Percentiles rank a stretch among this genome's conserved stretches.
Evolutionary conservation across 257 asterid genomes (phyloP).

Genomic region (Fraxinus quadrangulata): DNA sequence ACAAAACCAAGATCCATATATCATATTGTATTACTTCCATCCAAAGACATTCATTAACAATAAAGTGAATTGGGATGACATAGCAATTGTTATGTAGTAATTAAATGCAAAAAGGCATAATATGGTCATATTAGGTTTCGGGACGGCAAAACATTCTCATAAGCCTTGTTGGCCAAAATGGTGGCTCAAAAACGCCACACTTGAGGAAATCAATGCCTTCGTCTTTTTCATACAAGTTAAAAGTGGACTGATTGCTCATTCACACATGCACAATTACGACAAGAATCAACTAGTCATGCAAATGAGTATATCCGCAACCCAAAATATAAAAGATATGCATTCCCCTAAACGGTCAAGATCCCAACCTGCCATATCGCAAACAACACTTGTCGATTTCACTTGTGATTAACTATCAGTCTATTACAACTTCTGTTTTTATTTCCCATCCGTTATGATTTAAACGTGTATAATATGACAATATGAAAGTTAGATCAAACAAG

Average conservation of each 20-base stretch:
- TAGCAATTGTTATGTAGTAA: no score
- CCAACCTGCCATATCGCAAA: not conserved
- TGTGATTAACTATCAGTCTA: not conserved
- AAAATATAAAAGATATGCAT: constrained; percentile 8
- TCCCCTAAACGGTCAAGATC: constrained; percentile 8
- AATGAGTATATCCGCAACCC: not conserved
- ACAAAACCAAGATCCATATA: not conserved
- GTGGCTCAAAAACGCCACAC: not conserved
- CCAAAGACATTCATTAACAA: not conserved
- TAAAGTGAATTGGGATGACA: constrained; percentile 8
- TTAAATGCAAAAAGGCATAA: not conserved
- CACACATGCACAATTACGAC: not conserved
- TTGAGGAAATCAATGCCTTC: not conserved
- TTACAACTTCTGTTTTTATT: not conserved
- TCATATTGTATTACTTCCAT: constrained; percentile 2
- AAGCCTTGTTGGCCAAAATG: not conserved
- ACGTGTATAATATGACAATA: no score
- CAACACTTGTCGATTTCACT: constrained; percentile 1
- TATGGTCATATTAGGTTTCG: not conserved
- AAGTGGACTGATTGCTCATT: not conserved
- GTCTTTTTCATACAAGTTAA: constrained; percentile 4
- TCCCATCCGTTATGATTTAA: not conserved
- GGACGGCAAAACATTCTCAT: constrained; percentile 1
- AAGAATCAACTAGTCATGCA: constrained; percentile 12
- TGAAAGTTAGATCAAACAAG: no score